Conservation (phyloP, 768 basidiomycete species). For the Mycena floridula region DNA sequence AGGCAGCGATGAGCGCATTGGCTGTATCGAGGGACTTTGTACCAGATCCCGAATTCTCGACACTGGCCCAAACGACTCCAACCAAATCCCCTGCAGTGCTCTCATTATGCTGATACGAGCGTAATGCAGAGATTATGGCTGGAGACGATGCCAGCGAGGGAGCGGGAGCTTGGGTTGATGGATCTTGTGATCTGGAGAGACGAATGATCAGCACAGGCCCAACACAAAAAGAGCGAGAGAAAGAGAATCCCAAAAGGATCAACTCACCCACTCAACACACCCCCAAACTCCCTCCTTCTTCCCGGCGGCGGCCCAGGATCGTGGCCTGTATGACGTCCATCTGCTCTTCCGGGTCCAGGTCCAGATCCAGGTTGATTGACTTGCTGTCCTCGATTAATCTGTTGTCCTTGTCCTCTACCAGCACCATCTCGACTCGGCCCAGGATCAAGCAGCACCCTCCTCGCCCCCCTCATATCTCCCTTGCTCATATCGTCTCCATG, state of each 20-base stretch:
- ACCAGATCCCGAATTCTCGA: too few relatives aligned
- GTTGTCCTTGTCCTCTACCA: constrained; percentile 36
- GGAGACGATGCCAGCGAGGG: constrained; percentile 53
- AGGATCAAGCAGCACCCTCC: constrained; percentile 32
- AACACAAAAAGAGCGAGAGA: constrained; percentile 36
- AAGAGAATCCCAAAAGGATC: constrained; percentile 18
- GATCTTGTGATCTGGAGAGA: too few relatives aligned
- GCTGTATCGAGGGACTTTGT: too few relatives aligned
- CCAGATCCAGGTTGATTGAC: background rate
- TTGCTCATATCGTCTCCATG: constrained; percentile 73
- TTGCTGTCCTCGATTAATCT: constrained; percentile 24
- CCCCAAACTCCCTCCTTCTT: constrained; percentile 3
- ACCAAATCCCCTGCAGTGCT: constrained; percentile 80
- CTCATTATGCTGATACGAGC: constrained; percentile 74
- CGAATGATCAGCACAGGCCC: too few relatives aligned
- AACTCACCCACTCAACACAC: background rate
- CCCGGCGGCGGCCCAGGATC: background rate
- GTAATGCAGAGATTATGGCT: constrained; percentile 68
- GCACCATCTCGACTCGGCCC: constrained; percentile 37
- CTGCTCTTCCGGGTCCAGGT: background rate
- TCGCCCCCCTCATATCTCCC: constrained; percentile 61
- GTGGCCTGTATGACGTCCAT: background rate
- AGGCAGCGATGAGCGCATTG: too few relatives aligned
- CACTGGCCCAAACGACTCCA: too few relatives aligned
- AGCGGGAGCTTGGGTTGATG: constrained; percentile 47